These are phyloP conservation scores for Striga asiatica DNA, from an alignment of 257 asterid genomes.

Conservation along the genomic window DNA sequence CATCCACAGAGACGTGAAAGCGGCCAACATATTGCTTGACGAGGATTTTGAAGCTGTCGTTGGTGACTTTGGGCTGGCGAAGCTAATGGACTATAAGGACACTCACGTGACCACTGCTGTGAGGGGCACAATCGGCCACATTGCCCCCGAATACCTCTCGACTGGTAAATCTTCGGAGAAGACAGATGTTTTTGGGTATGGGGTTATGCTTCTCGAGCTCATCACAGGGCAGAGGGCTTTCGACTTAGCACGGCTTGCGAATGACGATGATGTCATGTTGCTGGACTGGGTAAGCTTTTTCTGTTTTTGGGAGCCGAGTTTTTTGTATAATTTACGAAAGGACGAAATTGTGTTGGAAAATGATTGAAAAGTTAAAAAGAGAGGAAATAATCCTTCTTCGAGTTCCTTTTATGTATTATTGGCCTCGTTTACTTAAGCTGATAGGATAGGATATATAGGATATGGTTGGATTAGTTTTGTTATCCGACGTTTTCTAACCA, in stretches of 20 bases:
- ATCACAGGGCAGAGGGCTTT: constrained; percentile 88
- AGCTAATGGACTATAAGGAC: constrained; percentile 52
- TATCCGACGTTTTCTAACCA: no score
- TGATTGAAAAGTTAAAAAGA: no score
- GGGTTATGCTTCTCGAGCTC: constrained; percentile 94
- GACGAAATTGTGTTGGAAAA: no score
- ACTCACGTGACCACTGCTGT: constrained; percentile 63
- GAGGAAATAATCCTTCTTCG: no score
- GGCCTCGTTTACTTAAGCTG: no score
- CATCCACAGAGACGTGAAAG: constrained; percentile 62
- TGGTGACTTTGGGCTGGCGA: constrained; percentile 63
- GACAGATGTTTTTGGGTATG: constrained; percentile 86
- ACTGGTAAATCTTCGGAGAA: constrained; percentile 83
- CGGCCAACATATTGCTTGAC: constrained; percentile 55
- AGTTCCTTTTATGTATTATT: no score
- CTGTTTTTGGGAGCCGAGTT: no score
- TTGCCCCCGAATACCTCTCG: constrained; percentile 65
- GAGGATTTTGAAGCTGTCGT: constrained; percentile 60
- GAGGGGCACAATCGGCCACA: constrained; percentile 66
- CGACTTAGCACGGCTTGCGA: constrained; percentile 85
- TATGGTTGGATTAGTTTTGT: no score
- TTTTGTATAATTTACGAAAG: no score
- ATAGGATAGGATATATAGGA: no score
- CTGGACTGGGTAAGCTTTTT: constrained; percentile 74
- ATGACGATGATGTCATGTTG: constrained; percentile 84